These are phyloP conservation scores for Leishmania arabica DNA, from an alignment of 208 protist genomes.

Conservation along the genomic window DNA sequence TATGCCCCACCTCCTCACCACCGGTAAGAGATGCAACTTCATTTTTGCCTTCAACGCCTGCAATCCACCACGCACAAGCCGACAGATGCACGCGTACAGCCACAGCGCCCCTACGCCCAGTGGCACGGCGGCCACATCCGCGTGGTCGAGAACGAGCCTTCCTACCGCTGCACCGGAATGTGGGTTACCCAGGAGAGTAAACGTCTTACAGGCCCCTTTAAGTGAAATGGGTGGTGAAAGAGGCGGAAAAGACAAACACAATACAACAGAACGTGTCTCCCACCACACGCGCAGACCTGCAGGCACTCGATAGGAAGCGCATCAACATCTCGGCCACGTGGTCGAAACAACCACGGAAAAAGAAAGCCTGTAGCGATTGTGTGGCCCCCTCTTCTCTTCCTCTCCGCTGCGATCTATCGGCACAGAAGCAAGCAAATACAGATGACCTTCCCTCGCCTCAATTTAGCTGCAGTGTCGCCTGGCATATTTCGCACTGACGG, in stretches of 20 bases:
- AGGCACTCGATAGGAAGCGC: neutral
- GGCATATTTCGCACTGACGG: constrained; percentile 24
- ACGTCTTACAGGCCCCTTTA: too few relatives aligned
- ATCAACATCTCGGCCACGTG: neutral
- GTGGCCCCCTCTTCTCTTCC: neutral
- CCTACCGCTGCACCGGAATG: neutral
- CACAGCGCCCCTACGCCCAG: too few relatives aligned
- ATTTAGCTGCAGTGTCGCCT: neutral
- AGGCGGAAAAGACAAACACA: neutral
- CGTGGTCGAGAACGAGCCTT: too few relatives aligned
- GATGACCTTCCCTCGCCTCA: neutral
- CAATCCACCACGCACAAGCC: too few relatives aligned
- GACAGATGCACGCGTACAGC: too few relatives aligned
- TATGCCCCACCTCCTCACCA: too few relatives aligned
- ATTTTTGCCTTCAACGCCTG: too few relatives aligned
- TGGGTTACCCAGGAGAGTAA: too few relatives aligned
- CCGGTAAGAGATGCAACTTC: too few relatives aligned
- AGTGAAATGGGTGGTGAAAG: neutral
- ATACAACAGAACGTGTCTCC: neutral
- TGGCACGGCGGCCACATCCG: too few relatives aligned
- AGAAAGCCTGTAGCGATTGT: neutral
- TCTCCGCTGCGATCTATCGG: neutral
- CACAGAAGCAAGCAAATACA: neutral
- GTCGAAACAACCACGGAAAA: neutral
- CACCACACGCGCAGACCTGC: neutral